phyloP scores from a whole-genome alignment of 306 rosid species.

The Citrullus mucosospermus region DNA sequence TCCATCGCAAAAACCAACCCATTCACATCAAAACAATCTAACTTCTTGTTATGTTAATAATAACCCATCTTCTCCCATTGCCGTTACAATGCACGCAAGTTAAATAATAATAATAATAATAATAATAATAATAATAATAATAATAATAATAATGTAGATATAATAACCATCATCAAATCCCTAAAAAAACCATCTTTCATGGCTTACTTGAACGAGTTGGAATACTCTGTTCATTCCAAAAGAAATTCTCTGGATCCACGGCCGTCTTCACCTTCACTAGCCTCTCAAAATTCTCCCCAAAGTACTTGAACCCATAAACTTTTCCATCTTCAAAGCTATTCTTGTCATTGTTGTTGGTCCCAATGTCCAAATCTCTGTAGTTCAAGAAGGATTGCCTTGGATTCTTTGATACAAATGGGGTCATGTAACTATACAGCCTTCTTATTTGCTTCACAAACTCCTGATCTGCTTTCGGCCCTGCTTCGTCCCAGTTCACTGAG shows the following conservation, averaged over 20 bases:
- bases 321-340: constrained; percentile 33
- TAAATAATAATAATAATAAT: background rate
- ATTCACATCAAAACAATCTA: background rate
- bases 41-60: background rate
- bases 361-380: constrained; percentile 75
- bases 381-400: constrained; percentile 63
- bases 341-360: constrained; percentile 21
- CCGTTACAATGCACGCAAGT: background rate
- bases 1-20: background rate
- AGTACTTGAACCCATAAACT: constrained; percentile 51
- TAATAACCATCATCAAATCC: background rate
- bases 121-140: too few relatives aligned
- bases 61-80: background rate
- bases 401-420: constrained; percentile 63
- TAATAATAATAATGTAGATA: background rate
- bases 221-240: constrained; percentile 70
- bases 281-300: constrained; percentile 41
- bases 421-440: constrained; percentile 40
- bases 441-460: constrained; percentile 14
- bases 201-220: constrained; percentile 22
- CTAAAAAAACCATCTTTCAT: background rate
- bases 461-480: constrained; percentile 15
- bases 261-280: constrained; percentile 50
- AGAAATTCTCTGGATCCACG: constrained; percentile 56
- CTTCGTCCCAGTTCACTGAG: constrained; percentile 36